Evolutionary conservation across 805 yeast species (phyloP), one percentile per base, ranked within the genome.

Genomic region (Lachancea lanzarotensis): DNA sequence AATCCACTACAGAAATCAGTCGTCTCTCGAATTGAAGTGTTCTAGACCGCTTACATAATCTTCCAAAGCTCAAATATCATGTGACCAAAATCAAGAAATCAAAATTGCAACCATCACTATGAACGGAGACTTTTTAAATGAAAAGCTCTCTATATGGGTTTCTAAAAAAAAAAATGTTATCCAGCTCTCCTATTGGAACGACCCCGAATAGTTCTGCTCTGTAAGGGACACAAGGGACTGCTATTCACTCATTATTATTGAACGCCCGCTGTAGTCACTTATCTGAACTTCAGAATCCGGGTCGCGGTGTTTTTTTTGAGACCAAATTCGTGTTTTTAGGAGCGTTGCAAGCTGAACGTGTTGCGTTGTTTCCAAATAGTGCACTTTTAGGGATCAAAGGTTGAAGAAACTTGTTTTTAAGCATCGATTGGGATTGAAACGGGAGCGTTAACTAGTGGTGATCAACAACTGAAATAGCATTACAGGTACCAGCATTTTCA

Each of bases 131-230:
- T 8, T 29, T 29, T 29, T 29, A 11, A 11, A 9, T 13, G 35
- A 13, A 32, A 32, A 32, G 35, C 7, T 32, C 7, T 32, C n/a
- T n/a, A n/a, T n/a, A n/a, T n/a, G n/a, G 10, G 11, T 13, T 17
- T 32, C 35, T 15, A 12, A 30, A 30, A 19, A 35, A 35, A 35
- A 35, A 9, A 35, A 18, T 35, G 18, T 35, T 35, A n/a, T 19
- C 9, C 26, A 19, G 16, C 26, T 8, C 38, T 35, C 38, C 38
- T 35, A 35, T 35, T 35, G 27, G n/a, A 35, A 35, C 38, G 25
- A 18, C 26, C 38, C 38, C 13, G 12, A 19, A 35, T 35, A 35
- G 8, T n/a, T 16, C 27, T 35, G 17, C 15, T 17, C 18, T 18
- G 13, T 4, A 20, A 35, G 12, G 38, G 38, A 35, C 38, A 35